phyloP scores from a whole-genome alignment of 2,329 filamentous ascomycete species.

The Fusarium sp. region DNA sequence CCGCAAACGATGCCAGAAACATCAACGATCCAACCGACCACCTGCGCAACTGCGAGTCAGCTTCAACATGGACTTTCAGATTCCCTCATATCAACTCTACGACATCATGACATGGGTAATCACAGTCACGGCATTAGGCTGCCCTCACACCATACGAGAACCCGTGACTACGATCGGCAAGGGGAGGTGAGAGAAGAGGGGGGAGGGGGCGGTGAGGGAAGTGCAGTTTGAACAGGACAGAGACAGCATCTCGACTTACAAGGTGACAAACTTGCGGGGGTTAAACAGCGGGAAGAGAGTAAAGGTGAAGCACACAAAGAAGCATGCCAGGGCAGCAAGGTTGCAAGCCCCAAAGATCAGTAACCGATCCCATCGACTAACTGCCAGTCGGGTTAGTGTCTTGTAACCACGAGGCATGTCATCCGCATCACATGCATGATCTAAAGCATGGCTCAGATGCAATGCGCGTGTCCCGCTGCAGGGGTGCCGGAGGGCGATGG shows the following conservation, averaged over 20 bases:
- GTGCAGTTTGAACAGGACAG: constrained; percentile 3
- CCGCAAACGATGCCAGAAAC: constrained; percentile 91
- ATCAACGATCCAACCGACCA: constrained; percentile 93
- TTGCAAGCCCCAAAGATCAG: constrained; percentile 93
- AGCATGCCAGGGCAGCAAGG: constrained; percentile 86
- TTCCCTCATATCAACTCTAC: constrained; percentile 23
- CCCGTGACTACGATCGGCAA: constrained; percentile 32
- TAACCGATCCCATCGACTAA: constrained; percentile 96
- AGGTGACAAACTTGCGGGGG: constrained; percentile 92
- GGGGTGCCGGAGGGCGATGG: constrained; percentile 47
- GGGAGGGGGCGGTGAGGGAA: constrained; percentile 5
- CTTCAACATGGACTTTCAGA: constrained; percentile 25
- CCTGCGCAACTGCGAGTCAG: constrained; percentile 59
- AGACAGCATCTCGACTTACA: constrained; percentile 72
- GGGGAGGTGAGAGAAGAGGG: constrained; percentile 10
- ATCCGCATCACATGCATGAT: constrained; percentile 54
- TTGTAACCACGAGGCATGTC: constrained; percentile 54
- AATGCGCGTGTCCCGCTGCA: constrained; percentile 59
- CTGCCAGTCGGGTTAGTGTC: constrained; percentile 61
- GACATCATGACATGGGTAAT: constrained; percentile 30
- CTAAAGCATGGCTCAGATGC: constrained; percentile 48
- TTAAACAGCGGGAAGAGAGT: constrained; percentile 82
- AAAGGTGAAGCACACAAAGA: constrained; percentile 89
- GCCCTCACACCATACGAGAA: constrained; percentile 8
- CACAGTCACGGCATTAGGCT: constrained; percentile 23